Evolutionary conservation across 1,284 basidiomycete genomes (phyloP).

Genomic region (Pseudozyma tsukubaensis): DNA sequence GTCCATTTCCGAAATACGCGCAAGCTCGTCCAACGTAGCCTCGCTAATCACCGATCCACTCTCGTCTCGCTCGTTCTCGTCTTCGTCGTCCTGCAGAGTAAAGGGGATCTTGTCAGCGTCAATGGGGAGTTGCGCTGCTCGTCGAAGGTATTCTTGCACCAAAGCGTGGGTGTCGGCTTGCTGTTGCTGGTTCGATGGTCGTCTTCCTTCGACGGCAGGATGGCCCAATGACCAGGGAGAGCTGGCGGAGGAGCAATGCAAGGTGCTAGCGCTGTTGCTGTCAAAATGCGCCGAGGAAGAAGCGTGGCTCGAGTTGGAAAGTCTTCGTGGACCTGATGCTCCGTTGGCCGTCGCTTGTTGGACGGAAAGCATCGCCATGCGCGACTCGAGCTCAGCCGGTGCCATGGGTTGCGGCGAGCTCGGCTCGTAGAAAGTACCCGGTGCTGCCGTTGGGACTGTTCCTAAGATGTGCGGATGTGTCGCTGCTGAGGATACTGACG

Average conservation of each 20-base stretch:
- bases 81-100: constrained; percentile 3
- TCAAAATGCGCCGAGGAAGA: constrained; percentile 45
- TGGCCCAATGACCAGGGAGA: constrained; percentile 40
- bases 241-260: constrained; percentile 39
- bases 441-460: constrained; percentile 14
- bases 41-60: constrained; percentile 43
- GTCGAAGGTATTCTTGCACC: constrained; percentile 46
- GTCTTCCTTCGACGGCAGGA: constrained; percentile 10
- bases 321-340: constrained; percentile 7
- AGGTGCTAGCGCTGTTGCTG: constrained; percentile 34
- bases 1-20: constrained; percentile 48
- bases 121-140: constrained; percentile 22
- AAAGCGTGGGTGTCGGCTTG: constrained; percentile 41
- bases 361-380: constrained; percentile 34
- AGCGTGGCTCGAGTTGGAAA: constrained; percentile 35
- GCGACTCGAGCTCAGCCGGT: constrained; percentile 33
- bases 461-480: constrained; percentile 9
- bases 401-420: constrained; percentile 16
- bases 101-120: constrained; percentile 13
- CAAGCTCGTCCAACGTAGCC: constrained; percentile 55
- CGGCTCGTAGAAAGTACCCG: constrained; percentile 23
- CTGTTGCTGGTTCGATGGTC: constrained; percentile 19
- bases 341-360: constrained; percentile 17
- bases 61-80: constrained; percentile 26
- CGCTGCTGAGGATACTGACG: constrained; percentile 12